phyloP scores from a whole-genome alignment of 176 grass and related monocot species.

The Oryza meyeriana region DNA sequence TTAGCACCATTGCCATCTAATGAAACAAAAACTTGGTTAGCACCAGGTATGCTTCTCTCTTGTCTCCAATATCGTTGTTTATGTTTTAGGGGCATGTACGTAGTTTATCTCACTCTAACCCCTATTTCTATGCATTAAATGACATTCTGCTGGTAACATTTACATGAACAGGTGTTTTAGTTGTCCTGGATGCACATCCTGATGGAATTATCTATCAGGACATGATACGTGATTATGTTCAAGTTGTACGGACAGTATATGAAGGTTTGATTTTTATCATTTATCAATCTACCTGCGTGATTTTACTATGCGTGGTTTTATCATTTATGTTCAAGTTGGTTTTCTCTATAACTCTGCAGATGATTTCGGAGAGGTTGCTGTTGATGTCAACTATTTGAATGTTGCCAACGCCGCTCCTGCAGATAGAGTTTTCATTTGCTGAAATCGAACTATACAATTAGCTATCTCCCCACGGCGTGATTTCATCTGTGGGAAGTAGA shows the following conservation, averaged over 20 bases:
- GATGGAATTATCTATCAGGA: slow-evolving; percentile 81
- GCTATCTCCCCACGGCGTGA: background rate
- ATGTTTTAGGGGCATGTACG: background rate
- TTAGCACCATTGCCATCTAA: slow-evolving; percentile 71
- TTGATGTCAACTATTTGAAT: slow-evolving; percentile 88
- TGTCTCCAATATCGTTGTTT: background rate
- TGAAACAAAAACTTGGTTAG: slow-evolving; percentile 61
- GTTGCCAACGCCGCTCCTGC: slow-evolving; percentile 31
- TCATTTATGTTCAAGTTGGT: too few species aligned
- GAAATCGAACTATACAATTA: background rate
- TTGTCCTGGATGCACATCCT: slow-evolving; percentile 78
- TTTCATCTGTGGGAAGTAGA: background rate
- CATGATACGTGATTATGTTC: slow-evolving; percentile 73
- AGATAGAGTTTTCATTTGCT: slow-evolving; percentile 73
- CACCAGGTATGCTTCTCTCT: slow-evolving; percentile 52
- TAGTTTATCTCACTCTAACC: background rate
- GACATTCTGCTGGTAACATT: background rate
- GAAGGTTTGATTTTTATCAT: slow-evolving; percentile 53
- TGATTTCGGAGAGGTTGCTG: slow-evolving; percentile 55
- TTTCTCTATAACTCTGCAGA: slow-evolving; percentile 27
- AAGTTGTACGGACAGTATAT: slow-evolving; percentile 70
- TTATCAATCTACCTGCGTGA: background rate
- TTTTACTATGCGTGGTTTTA: background rate
- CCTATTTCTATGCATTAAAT: background rate
- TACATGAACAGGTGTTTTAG: slow-evolving; percentile 57